Conservation (phyloP, 495 filamentous ascomycete species). For the Penicillium macrosclerotiorum region DNA sequence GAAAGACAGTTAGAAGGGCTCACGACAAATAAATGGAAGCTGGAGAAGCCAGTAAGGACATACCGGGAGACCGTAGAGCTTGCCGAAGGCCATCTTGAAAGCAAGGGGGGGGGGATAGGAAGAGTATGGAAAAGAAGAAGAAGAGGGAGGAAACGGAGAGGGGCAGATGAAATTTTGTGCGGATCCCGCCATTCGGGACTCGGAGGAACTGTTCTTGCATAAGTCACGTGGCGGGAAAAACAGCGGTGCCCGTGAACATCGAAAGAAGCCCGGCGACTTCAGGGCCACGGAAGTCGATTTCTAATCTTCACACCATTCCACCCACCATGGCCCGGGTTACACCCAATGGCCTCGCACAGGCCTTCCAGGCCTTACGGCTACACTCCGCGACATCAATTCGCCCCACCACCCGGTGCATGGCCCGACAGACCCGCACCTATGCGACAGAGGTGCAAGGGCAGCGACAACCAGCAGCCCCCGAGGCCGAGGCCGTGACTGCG, state of each 20-base stretch:
- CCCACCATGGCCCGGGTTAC: constrained; percentile 36
- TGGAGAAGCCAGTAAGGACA: constrained; percentile 35
- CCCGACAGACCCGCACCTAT: constrained; percentile 25
- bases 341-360: constrained; percentile 37
- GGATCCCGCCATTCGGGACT: constrained; percentile 27
- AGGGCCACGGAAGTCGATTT: background rate
- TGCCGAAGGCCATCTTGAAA: constrained; percentile 87
- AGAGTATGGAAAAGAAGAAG: constrained; percentile 31
- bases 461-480: background rate
- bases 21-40: constrained; percentile 1
- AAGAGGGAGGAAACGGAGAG: constrained; percentile 31
- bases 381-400: constrained; percentile 16
- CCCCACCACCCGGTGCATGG: constrained; percentile 5
- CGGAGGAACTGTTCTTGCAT: constrained; percentile 32
- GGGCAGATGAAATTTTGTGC: constrained; percentile 40
- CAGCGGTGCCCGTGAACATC: constrained; percentile 12
- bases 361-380: constrained; percentile 38
- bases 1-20: constrained; percentile 18
- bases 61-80: constrained; percentile 87
- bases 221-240: constrained; percentile 31
- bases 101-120: constrained; percentile 11
- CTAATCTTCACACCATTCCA: constrained; percentile 3
- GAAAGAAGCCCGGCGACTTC: background rate
- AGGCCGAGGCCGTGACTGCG: constrained; percentile 21
- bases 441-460: constrained; percentile 25